Conservation (phyloP, 768 basidiomycete genomes). For the Sporobolomyces pararoseus region DNA sequence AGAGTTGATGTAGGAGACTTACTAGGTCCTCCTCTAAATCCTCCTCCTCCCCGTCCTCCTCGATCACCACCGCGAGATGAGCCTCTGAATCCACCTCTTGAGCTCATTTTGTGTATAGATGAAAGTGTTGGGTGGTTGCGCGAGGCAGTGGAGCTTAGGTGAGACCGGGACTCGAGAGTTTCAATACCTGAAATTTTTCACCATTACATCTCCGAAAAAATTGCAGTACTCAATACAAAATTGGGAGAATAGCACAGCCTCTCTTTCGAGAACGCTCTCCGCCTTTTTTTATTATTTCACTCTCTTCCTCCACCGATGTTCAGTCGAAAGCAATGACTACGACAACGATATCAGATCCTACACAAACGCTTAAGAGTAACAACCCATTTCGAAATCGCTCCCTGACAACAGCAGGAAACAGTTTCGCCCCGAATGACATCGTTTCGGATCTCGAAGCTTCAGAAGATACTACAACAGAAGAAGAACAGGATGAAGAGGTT, state of each 20-base stretch:
- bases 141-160: neutral
- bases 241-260: no score
- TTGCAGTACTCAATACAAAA: no score
- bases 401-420: no score
- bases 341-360: neutral
- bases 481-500: no score
- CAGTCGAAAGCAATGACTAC: neutral
- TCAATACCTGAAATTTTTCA: no score
- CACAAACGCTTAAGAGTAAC: neutral
- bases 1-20: neutral
- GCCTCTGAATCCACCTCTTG: constrained; percentile 25
- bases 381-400: neutral
- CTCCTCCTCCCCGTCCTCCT: constrained; percentile 21
- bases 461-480: no score
- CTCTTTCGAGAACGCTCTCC: no score
- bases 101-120: constrained; percentile 18
- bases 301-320: no score
- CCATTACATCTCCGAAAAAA: no score
- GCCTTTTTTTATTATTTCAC: no score
- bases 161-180: no score
- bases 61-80: constrained; percentile 13
- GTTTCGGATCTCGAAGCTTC: neutral
- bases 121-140: neutral
- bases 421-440: constrained; percentile 9
- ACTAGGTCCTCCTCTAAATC: constrained; percentile 25